Evolutionary conservation across 2,329 filamentous ascomycete genomes (phyloP), one percentile per base, ranked within the genome.

Genomic region (Pseudovirgaria hyperparasitica): DNA sequence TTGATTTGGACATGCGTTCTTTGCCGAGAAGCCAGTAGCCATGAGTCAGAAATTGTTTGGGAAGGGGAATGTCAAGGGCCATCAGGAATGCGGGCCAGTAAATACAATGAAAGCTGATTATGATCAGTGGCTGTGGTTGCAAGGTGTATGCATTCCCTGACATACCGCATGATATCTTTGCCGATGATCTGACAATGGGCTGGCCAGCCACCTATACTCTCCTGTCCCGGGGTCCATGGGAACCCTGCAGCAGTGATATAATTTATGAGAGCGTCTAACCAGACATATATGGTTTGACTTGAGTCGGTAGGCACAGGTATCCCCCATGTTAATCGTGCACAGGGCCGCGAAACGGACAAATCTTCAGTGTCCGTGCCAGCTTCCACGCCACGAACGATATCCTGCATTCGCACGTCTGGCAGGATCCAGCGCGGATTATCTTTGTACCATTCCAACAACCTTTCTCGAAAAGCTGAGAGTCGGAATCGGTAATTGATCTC

Each of bases 51-150:
- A 98, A 70, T 36, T 75, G 74, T 45, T 75, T 77, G 1, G 90
- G 84, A 1, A 81, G 61, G 2, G 82, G 78, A 4, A 96, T 63
- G 27, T 76, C 75, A 9, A 94, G 62, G 2, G 90, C 87, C 67
- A 98, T 78, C 10, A 98, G 72, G 41, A 98, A 79, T 4, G 90
- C 90, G 0, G 90, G 90, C 90, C 92, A 98, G 62, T 98, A 98
- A 25, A 98, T 76, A 53, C 82, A 87, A 51, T 98, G 92, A 54
- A 98, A 98, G 11, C 65, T 62, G 27, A 28, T 26, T 17, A 31
- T n/a, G n/a, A n/a, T n/a, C n/a, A n/a, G n/a, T n/a, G n/a, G n/a
- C n/a, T 21, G 15, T 16, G 23, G 28, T 5, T 19, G 9, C 7
- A 12, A 15, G 28, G 29, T 25, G 21, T 29, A n/a, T n/a, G n/a